These are phyloP conservation scores for Marsdenia floribunda DNA, from an alignment of 257 asterid genomes.

Conservation along the genomic window DNA sequence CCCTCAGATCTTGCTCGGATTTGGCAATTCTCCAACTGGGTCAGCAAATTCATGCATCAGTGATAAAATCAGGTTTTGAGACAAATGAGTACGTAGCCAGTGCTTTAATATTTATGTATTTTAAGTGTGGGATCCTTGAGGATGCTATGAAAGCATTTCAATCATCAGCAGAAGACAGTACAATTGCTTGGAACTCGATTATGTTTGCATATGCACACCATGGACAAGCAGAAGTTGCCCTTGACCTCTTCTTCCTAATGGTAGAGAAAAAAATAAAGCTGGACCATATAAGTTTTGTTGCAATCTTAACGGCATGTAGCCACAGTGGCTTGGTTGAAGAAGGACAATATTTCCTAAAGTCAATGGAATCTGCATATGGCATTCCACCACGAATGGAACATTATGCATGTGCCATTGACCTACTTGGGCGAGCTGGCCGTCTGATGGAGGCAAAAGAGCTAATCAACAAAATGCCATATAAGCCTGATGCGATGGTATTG, in stretches of 20 bases:
- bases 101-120: conserved; percentile 76
- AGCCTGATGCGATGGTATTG: conserved; percentile 75
- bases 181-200: conserved; percentile 80
- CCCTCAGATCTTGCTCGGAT: conserved; percentile 75
- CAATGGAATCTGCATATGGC: conserved; percentile 57
- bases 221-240: conserved; percentile 67
- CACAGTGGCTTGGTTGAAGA: conserved; percentile 79
- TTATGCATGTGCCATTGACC: conserved; percentile 79
- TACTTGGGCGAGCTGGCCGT: conserved; percentile 79
- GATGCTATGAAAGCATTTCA: conserved; percentile 65
- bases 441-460: conserved; percentile 55
- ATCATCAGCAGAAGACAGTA: conserved; percentile 46
- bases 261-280: conserved; percentile 40
- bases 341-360: conserved; percentile 48
- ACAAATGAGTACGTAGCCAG: conserved; percentile 58
- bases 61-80: conserved; percentile 51
- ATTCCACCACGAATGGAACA: conserved; percentile 71
- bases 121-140: conserved; percentile 71
- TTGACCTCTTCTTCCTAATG: conserved; percentile 59
- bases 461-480: conserved; percentile 63
- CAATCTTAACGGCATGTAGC: conserved; percentile 80
- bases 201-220: conserved; percentile 85
- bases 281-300: conserved; percentile 84
- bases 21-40: conserved; percentile 71
- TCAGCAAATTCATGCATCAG: conserved; percentile 60